Percentiles rank a stretch among this genome's conserved stretches.
phyloP scores from a whole-genome alignment of 805 yeast genomes.

The Saccharomycopsis vini region DNA sequence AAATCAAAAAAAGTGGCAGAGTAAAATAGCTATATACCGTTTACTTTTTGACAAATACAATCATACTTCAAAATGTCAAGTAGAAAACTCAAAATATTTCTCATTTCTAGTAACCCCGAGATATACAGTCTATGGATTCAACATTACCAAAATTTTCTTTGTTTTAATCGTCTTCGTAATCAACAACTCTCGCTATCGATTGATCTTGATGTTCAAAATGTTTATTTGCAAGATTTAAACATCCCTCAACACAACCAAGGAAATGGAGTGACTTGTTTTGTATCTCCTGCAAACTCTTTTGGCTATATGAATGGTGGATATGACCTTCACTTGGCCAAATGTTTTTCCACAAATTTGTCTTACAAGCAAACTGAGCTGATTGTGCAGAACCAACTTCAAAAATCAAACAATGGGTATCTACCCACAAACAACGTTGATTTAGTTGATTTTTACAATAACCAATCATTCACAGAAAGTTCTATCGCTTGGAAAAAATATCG shows the following conservation, averaged over 20 bases:
- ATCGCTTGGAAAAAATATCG: conserved; percentile 7
- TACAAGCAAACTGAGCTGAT: neutral
- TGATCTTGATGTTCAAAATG: neutral
- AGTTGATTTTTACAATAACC: conserved; percentile 3
- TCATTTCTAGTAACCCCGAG: too few species aligned
- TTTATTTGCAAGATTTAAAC: neutral
- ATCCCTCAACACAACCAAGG: neutral
- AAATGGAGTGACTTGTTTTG: conserved; percentile 8
- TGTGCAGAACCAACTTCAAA: conserved; percentile 5
- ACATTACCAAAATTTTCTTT: too few species aligned
- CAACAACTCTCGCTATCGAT: too few species aligned
- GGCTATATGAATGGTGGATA: conserved; percentile 17
- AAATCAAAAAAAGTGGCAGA: too few species aligned
- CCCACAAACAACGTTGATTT: conserved; percentile 4
- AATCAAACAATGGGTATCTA: conserved; percentile 11
- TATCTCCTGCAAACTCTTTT: conserved; percentile 17
- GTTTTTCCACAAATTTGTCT: neutral
- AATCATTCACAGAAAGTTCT: neutral
- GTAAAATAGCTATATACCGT: too few species aligned
- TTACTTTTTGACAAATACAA: too few species aligned
- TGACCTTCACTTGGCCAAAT: conserved; percentile 11
- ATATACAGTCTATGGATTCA: too few species aligned
- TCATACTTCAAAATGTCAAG: too few species aligned
- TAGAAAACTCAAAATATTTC: too few species aligned
- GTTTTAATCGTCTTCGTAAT: too few species aligned